phyloP scores from a whole-genome alignment of 306 rosid species.

The Medicago arabica region DNA sequence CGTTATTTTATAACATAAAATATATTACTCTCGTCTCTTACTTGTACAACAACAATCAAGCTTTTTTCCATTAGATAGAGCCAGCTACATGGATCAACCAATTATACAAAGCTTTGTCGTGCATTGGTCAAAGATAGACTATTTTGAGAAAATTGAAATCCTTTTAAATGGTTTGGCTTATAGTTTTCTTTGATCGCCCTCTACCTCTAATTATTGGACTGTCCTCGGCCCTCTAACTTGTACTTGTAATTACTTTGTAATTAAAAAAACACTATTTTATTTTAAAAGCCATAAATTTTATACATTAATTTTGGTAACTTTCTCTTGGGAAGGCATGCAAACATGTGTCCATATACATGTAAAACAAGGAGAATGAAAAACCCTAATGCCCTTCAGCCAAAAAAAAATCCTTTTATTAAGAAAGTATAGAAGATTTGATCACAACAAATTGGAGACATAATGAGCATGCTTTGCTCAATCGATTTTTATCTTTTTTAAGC shows the following conservation, averaged over 20 bases:
- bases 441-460: conserved; percentile 4
- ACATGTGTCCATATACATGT: conserved; percentile 3
- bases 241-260: not conserved
- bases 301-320: conserved; percentile 6
- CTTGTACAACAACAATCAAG: conserved; percentile 8
- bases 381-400: conserved; percentile 17
- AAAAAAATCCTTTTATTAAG: not conserved
- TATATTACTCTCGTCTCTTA: conserved; percentile 15
- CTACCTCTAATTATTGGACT: not conserved
- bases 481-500: not conserved
- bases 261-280: conserved; percentile 1
- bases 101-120: not conserved
- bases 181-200: not conserved
- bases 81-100: not conserved
- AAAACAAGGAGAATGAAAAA: conserved; percentile 7
- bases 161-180: not conserved
- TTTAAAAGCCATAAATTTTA: conserved; percentile 1
- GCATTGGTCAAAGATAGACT: not conserved
- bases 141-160: not conserved
- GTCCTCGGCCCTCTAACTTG: not conserved
- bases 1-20: not conserved
- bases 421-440: not conserved
- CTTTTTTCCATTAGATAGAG: not conserved
- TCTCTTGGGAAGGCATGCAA: not conserved
- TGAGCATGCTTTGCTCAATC: not conserved